Evolutionary conservation across 352 stramenopile species (phyloP).

Genomic region (Phytophthora sp.): DNA sequence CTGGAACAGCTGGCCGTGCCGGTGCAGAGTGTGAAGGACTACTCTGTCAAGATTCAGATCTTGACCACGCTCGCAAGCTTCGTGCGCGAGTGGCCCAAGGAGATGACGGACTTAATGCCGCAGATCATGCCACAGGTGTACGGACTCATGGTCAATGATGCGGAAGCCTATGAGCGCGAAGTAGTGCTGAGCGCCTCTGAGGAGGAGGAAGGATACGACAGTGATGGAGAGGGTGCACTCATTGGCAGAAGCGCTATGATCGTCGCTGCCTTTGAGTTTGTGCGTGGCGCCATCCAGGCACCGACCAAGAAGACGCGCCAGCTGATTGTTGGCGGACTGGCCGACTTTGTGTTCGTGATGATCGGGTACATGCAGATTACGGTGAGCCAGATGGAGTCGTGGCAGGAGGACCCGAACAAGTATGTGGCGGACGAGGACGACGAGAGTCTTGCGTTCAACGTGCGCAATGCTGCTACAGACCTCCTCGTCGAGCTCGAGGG

Average conservation of each 20-base stretch:
- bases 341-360: slow-evolving; percentile 79
- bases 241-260: slow-evolving; percentile 74
- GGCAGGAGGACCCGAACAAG: slow-evolving; percentile 84
- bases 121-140: slow-evolving; percentile 79
- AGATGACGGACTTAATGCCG: slow-evolving; percentile 76
- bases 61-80: slow-evolving; percentile 77
- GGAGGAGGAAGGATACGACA: slow-evolving; percentile 81
- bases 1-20: slow-evolving; percentile 53
- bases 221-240: slow-evolving; percentile 70
- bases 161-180: slow-evolving; percentile 57
- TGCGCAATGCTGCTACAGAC: slow-evolving; percentile 74
- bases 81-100: slow-evolving; percentile 82
- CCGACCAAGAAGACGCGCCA: slow-evolving; percentile 84
- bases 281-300: slow-evolving; percentile 70
- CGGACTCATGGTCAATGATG: slow-evolving; percentile 49
- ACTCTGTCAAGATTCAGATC: slow-evolving; percentile 81
- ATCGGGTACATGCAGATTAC: slow-evolving; percentile 89
- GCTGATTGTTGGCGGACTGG: slow-evolving; percentile 56
- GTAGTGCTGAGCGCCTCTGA: slow-evolving; percentile 56
- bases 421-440: slow-evolving; percentile 89
- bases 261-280: slow-evolving; percentile 76
- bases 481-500: slow-evolving; percentile 69
- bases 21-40: slow-evolving; percentile 58
- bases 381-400: slow-evolving; percentile 70
- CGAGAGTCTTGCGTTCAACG: slow-evolving; percentile 79